phyloP scores from a whole-genome alignment of 768 basidiomycete species.

The Tephrocybe sp. region DNA sequence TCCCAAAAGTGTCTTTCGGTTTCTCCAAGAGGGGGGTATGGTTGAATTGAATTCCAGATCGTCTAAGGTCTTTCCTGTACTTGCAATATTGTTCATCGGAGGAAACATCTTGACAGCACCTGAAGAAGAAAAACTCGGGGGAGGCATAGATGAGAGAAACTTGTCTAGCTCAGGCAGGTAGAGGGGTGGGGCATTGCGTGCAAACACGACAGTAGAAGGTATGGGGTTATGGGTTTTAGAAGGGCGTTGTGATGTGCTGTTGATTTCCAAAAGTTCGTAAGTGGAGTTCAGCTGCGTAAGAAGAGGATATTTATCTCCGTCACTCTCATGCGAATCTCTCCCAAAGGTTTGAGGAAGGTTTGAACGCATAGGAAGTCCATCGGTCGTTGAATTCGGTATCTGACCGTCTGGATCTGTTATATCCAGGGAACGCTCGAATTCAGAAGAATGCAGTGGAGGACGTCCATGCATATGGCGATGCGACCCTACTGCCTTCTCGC shows the following conservation, averaged over 20 bases:
- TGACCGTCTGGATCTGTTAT: conserved; percentile 6
- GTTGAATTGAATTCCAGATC: conserved; percentile 57
- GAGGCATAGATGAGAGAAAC: conserved; percentile 46
- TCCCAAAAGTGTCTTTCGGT: conserved; percentile 51
- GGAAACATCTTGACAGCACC: conserved; percentile 51
- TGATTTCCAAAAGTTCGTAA: neutral
- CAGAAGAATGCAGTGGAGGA: neutral
- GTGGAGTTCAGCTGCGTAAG: conserved; percentile 1
- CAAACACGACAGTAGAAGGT: conserved; percentile 55
- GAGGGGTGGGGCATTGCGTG: conserved; percentile 55
- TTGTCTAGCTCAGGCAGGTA: conserved; percentile 61
- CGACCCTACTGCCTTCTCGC: no score
- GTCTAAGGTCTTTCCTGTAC: conserved; percentile 46
- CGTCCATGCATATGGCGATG: neutral
- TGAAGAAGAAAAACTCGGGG: conserved; percentile 39
- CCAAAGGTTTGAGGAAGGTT: neutral
- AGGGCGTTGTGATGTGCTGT: neutral
- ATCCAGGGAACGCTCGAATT: conserved; percentile 4
- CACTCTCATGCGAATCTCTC: neutral
- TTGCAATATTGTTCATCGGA: conserved; percentile 56
- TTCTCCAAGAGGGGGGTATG: conserved; percentile 49
- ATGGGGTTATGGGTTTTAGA: conserved; percentile 31
- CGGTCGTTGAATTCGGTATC: neutral
- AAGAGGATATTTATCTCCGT: conserved; percentile 15
- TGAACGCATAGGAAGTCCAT: conserved; percentile 6